Evolutionary conservation across 495 filamentous ascomycete genomes (phyloP).

Genomic region (Penicillium diatomitis): DNA sequence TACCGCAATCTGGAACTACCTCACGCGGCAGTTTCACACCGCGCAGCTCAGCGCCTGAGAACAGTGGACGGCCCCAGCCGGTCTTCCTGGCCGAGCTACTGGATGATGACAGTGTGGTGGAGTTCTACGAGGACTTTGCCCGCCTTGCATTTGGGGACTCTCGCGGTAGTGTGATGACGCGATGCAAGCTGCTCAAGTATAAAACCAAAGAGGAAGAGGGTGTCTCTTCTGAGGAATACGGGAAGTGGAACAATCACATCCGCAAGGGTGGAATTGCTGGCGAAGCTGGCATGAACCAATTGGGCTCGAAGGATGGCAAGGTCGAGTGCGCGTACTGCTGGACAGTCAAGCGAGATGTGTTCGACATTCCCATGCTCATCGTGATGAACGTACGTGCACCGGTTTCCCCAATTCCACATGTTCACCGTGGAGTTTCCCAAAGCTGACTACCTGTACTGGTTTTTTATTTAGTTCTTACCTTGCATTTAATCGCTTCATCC

Average conservation of each 20-base stretch:
- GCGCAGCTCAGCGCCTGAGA: conserved; percentile 23
- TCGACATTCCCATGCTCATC: conserved; percentile 98
- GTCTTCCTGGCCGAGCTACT: conserved; percentile 87
- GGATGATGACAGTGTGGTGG: conserved; percentile 85
- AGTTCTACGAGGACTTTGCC: conserved; percentile 95
- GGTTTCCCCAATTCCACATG: background rate
- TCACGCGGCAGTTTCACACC: conserved; percentile 45
- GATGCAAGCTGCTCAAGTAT: conserved; percentile 86
- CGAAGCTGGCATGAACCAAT: conserved; percentile 62
- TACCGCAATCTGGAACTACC: conserved; percentile 20
- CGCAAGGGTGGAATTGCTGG: conserved; percentile 55
- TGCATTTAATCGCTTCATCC: conserved; percentile 31
- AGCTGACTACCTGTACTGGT: conserved; percentile 3
- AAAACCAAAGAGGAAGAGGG: conserved; percentile 59
- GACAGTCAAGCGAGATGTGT: conserved; percentile 93
- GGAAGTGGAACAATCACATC: conserved; percentile 36
- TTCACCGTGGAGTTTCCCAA: no score
- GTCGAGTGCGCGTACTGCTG: conserved; percentile 93
- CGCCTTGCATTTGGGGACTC: conserved; percentile 84
- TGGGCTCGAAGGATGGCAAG: conserved; percentile 79
- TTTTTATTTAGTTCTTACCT: conserved; percentile 29
- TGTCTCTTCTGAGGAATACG: conserved; percentile 32
- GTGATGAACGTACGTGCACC: conserved; percentile 78
- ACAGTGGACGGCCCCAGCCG: conserved; percentile 46
- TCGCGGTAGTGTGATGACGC: conserved; percentile 68